Percentiles rank a stretch among this genome's conserved stretches.
Evolutionary conservation across 306 rosid genomes (phyloP).

Genomic region (Begonia masoniana): DNA sequence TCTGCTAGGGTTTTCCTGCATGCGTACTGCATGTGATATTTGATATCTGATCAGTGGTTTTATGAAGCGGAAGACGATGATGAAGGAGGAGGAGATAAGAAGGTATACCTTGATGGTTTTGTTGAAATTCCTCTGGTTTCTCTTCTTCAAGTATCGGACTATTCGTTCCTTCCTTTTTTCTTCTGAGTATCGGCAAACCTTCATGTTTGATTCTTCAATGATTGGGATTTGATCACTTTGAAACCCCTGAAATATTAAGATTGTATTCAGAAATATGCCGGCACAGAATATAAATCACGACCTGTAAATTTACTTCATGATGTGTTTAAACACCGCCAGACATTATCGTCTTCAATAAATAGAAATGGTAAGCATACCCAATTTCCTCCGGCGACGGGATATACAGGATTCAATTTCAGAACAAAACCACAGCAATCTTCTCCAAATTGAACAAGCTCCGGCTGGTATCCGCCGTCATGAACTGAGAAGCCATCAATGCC

Average conservation of each 20-base stretch:
- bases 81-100: too few relatives aligned
- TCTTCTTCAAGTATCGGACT: constrained; percentile 77
- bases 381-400: neutral
- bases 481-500: neutral
- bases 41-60: too few relatives aligned
- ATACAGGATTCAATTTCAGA: neutral
- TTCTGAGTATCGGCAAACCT: constrained; percentile 57
- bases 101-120: constrained; percentile 56
- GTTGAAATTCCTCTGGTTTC: constrained; percentile 92
- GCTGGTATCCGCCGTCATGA: neutral
- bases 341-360: neutral
- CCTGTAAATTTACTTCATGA: neutral
- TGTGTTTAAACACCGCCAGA: neutral
- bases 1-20: constrained; percentile 96
- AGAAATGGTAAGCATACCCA: neutral
- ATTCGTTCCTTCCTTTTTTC: constrained; percentile 84
- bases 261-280: neutral
- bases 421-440: constrained; percentile 7
- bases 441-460: neutral
- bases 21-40: constrained; percentile 45
- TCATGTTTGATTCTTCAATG: constrained; percentile 9
- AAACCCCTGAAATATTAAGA: neutral
- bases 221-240: constrained; percentile 8
- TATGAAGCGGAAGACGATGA: too few relatives aligned
- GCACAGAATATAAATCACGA: neutral